Conservation (phyloP, 371 early-diverging fungal species). For the Aphelidium insulamus region DNA sequence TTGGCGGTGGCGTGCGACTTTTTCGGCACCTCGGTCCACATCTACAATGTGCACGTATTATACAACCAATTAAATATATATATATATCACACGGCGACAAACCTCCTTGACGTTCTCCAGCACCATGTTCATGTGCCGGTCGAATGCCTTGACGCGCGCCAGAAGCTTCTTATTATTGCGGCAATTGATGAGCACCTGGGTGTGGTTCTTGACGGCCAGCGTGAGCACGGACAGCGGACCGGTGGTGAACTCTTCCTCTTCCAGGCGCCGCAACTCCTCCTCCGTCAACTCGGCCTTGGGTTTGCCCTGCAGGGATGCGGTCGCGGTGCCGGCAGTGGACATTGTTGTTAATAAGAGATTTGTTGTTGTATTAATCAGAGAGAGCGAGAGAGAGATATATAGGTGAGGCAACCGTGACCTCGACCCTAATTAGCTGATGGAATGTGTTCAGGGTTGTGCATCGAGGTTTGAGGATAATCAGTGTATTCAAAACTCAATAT, state of each 20-base stretch:
- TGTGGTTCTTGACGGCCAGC: slow-evolving; percentile 83
- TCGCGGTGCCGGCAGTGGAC: no score
- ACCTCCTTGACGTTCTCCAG: slow-evolving; percentile 95
- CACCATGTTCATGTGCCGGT: slow-evolving; percentile 97
- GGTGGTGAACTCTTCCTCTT: slow-evolving; percentile 87
- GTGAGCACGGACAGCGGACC: slow-evolving; percentile 91
- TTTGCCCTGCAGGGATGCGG: slow-evolving; percentile 9
- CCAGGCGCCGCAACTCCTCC: slow-evolving; percentile 71
- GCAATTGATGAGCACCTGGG: slow-evolving; percentile 81
- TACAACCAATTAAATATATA: not conserved
- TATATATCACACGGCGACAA: slow-evolving; percentile 4
- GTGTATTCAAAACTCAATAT: not conserved
- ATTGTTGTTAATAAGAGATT: no score
- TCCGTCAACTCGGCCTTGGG: slow-evolving; percentile 69
- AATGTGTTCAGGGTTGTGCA: not conserved
- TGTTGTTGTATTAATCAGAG: no score
- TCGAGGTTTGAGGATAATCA: not conserved
- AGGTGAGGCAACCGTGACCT: not conserved
- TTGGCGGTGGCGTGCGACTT: slow-evolving; percentile 60
- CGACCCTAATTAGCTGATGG: not conserved
- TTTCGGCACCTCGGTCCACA: slow-evolving; percentile 90
- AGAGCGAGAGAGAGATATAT: not conserved
- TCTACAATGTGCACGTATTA: slow-evolving; percentile 18
- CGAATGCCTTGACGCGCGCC: slow-evolving; percentile 94
- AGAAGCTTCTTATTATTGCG: slow-evolving; percentile 92